Evolutionary conservation across 768 basidiomycete species (phyloP).

Genomic region (Bullera alba): DNA sequence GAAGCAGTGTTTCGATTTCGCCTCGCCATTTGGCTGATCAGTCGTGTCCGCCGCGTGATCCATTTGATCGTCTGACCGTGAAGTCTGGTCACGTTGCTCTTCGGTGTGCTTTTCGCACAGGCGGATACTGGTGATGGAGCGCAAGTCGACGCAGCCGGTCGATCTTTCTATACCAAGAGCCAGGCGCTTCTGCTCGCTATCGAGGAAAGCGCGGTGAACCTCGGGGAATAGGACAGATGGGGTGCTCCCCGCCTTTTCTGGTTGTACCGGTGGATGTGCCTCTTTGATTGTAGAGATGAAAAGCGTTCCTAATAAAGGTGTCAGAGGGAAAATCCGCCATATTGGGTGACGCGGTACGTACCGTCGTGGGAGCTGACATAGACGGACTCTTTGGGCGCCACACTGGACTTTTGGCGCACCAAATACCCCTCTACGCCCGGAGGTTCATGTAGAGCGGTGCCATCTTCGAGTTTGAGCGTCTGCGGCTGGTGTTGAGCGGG

Average conservation of each 20-base stretch:
- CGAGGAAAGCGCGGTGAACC: conserved; percentile 28
- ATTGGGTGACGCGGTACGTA: conserved; percentile 12
- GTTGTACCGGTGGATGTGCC: conserved; percentile 31
- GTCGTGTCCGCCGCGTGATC: no score
- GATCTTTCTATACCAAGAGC: conserved; percentile 41
- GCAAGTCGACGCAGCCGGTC: conserved; percentile 62
- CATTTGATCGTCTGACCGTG: not conserved
- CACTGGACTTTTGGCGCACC: conserved; percentile 13
- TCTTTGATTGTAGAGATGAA: conserved; percentile 22
- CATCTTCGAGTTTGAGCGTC: conserved; percentile 49
- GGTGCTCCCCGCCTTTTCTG: conserved; percentile 16
- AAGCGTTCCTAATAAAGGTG: conserved; percentile 30
- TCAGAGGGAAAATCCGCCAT: not conserved
- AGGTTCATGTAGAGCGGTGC: conserved; percentile 61
- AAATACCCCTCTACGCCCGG: conserved; percentile 80
- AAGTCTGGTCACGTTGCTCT: not conserved
- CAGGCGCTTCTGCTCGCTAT: conserved; percentile 34
- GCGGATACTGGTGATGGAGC: conserved; percentile 60
- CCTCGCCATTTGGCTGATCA: no score
- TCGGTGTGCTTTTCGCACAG: conserved; percentile 39
- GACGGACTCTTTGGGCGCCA: conserved; percentile 18
- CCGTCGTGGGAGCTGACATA: conserved; percentile 36
- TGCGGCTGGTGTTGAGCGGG: conserved; percentile 62
- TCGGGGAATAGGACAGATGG: conserved; percentile 21
- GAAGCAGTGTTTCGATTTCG: no score